Evolutionary conservation across 305 asterid genomes (phyloP).

Genomic region (Plantago lanceolata): DNA sequence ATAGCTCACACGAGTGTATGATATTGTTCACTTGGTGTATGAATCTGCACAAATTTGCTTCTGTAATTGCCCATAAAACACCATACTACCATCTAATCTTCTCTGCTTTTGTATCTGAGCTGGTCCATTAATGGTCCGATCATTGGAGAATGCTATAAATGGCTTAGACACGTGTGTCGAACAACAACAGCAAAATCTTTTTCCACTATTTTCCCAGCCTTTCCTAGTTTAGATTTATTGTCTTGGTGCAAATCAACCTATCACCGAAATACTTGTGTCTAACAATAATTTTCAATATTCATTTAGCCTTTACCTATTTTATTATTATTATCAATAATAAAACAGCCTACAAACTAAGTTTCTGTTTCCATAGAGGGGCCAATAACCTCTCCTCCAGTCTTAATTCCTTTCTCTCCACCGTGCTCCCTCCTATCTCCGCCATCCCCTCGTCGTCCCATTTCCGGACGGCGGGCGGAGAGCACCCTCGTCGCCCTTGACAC

Average conservation of each 20-base stretch:
- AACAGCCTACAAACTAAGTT: conserved; percentile 13
- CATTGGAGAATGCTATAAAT: too few relatives aligned
- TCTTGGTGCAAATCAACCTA: background rate
- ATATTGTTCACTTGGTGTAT: too few relatives aligned
- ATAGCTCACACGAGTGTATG: too few relatives aligned
- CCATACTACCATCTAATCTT: too few relatives aligned
- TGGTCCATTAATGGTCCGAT: too few relatives aligned
- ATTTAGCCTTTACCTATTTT: background rate
- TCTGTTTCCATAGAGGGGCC: conserved; percentile 27
- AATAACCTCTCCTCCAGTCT: conserved; percentile 28
- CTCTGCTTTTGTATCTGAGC: too few relatives aligned
- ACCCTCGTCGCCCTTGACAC: background rate
- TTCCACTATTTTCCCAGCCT: background rate
- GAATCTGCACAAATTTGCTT: too few relatives aligned
- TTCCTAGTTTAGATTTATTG: conserved; percentile 2
- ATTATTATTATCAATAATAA: conserved; percentile 5
- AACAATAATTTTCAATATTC: background rate
- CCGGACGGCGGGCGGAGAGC: conserved; percentile 41
- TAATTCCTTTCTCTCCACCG: conserved; percentile 13
- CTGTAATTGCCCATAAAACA: too few relatives aligned
- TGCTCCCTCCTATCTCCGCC: conserved; percentile 22
- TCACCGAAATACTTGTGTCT: conserved; percentile 1
- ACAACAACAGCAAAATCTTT: background rate
- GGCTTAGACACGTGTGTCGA: background rate
- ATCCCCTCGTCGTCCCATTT: conserved; percentile 40